Evolutionary conservation across 495 filamentous ascomycete species (phyloP).

Genomic region (Apodospora peruviana): DNA sequence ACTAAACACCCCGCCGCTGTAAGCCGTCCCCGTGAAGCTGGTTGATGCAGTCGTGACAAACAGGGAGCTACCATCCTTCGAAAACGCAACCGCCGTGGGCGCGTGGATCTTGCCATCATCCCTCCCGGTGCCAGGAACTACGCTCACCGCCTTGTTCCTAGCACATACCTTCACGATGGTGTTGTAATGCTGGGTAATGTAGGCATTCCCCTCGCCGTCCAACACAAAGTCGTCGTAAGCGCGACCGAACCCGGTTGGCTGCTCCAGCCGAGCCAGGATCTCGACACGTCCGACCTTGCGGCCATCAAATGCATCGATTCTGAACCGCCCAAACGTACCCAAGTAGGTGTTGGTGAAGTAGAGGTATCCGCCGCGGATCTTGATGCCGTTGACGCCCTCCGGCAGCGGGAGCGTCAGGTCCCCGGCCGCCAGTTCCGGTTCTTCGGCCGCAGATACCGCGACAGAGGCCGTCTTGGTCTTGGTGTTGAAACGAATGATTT

Average conservation of each 20-base stretch:
- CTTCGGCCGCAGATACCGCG: neutral
- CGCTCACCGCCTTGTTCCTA: neutral
- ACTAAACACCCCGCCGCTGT: too few relatives aligned
- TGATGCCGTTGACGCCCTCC: neutral
- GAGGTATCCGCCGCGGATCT: neutral
- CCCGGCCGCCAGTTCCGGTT: neutral
- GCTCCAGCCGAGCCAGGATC: neutral
- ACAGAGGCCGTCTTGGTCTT: neutral
- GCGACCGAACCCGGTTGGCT: neutral
- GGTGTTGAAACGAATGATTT: neutral
- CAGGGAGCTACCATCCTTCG: neutral
- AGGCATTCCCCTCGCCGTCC: neutral
- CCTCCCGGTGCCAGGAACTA: neutral
- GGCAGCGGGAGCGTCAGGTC: neutral
- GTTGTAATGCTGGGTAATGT: neutral
- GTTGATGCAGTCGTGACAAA: neutral
- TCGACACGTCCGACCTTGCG: neutral
- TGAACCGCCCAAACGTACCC: neutral
- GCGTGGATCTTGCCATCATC: neutral
- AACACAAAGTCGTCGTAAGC: neutral
- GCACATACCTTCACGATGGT: neutral
- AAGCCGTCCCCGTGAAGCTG: too few relatives aligned
- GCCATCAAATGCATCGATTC: neutral
- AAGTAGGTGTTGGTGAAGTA: conserved; percentile 1
- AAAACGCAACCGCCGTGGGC: neutral